Base-by-base conservation (phyloP, 495 filamentous ascomycete species). In the Hypoxylon lienhwacheense region DNA sequence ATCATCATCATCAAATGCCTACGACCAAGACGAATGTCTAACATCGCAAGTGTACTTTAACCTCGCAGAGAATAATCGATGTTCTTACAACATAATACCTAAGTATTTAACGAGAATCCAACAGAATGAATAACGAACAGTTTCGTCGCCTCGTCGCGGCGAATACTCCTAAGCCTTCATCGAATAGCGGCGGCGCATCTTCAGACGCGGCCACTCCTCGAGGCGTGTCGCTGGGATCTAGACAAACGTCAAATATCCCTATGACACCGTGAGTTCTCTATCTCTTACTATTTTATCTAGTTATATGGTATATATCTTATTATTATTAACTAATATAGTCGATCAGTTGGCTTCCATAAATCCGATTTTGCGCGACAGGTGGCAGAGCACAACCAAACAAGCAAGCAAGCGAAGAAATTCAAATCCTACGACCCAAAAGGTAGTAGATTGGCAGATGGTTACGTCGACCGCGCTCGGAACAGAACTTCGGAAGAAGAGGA, bases 111-210 rank as follows among this genome's bases (percentile, higher is more conserved):
- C n/a, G n/a, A n/a, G n/a, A n/a, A n/a, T n/a, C n/a, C n/a, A n/a
- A n/a, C n/a, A 59, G 39, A 20, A 98, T 98, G 93, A 96, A 98
- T 68, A 97, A 97, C 80, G 81, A 88, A 12, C 89, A 98, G 66
- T 98, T 98, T 66, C 91, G 93, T 40, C 85, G 87, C 46, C 82
- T 98, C n/a, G 66, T 98, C 6, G 73, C 83, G 31, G 79, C 70
- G 15, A 75, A 73, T 26, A 49, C 68, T 6, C 56, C 65, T 32
- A 79, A 75, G 61, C 63, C 59, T 42, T 68, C 29, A 46, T 51
- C 34, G 41, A 54, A 45, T 59, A 66, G 59, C 50, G 67, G 73
- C 70, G 77, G 70, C 44, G 62, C 54, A 47, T 70, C 74, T 4
- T 64, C 47, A 56, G 52, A 52, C 24, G 50, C 50, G 12, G 61